A percentile compares a stretch with the other conserved stretches of the same genome.
These are phyloP conservation scores for Colletotrichum kahawae DNA, from an alignment of 2,329 filamentous ascomycete species.

Conservation along the genomic window DNA sequence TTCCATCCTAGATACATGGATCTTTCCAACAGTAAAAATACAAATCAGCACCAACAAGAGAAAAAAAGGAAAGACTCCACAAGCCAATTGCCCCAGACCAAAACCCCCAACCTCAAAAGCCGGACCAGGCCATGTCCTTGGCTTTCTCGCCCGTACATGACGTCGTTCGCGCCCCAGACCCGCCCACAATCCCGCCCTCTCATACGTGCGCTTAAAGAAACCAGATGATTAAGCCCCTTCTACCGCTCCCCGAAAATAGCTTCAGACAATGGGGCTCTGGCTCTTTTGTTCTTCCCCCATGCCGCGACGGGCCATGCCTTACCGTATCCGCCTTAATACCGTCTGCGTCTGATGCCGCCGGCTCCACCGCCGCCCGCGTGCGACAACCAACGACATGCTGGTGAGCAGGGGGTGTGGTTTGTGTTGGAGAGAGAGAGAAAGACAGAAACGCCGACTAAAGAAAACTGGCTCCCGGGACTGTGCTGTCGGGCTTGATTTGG, in stretches of 20 bases:
- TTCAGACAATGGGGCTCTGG: neutral
- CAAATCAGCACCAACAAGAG: neutral
- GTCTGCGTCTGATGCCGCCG: neutral
- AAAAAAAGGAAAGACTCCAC: neutral
- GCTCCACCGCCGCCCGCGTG: neutral
- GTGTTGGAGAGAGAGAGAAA: neutral
- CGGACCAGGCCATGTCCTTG: slow-evolving; percentile 1
- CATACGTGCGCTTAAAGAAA: slow-evolving; percentile 18
- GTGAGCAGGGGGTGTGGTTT: neutral
- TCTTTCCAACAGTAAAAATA: neutral
- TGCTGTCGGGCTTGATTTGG: neutral
- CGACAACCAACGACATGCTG: neutral
- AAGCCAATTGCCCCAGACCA: neutral
- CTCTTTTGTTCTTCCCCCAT: neutral
- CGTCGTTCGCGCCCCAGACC: slow-evolving; percentile 2
- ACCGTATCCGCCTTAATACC: neutral
- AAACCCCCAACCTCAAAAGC: neutral
- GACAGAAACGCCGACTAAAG: neutral
- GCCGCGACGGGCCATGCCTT: neutral
- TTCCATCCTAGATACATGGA: neutral
- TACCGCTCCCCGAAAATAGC: neutral
- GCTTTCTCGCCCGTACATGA: neutral
- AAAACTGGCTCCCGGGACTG: neutral
- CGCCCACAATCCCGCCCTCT: neutral
- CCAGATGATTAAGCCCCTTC: neutral